phyloP scores from a whole-genome alignment of 768 basidiomycete genomes.

The Multifurca ochricompacta region DNA sequence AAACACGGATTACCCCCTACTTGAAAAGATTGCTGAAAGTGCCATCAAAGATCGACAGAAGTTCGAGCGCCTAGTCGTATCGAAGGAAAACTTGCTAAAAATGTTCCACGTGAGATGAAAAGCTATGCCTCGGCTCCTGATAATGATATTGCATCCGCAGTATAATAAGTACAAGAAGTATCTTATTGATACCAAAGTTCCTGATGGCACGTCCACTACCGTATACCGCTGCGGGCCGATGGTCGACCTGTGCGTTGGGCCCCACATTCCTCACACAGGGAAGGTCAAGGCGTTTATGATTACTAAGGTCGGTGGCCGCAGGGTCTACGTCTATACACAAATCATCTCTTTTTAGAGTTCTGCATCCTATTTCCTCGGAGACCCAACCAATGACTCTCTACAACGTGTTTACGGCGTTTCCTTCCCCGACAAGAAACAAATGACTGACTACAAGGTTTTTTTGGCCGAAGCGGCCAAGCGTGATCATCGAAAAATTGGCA shows the following conservation, averaged over 20 bases:
- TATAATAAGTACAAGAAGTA: conserved; percentile 99
- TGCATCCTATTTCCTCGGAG: conserved; percentile 95
- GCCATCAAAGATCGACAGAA: conserved; percentile 96
- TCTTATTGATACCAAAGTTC: conserved; percentile 90
- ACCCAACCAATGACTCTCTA: conserved; percentile 84
- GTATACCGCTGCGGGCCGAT: conserved; percentile 99
- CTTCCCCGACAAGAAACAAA: conserved; percentile 95
- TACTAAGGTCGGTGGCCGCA: conserved; percentile 58
- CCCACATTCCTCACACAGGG: conserved; percentile 96
- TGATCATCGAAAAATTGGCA: conserved; percentile 94
- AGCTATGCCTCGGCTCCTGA: not conserved
- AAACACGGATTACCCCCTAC: conserved; percentile 73
- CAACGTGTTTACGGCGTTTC: conserved; percentile 98
- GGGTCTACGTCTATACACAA: not conserved
- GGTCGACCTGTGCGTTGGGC: conserved; percentile 95
- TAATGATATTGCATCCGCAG: conserved; percentile 34
- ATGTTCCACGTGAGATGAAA: conserved; percentile 72
- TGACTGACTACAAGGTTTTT: conserved; percentile 92
- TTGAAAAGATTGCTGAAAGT: conserved; percentile 82
- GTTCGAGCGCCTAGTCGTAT: conserved; percentile 88
- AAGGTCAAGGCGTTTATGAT: conserved; percentile 97
- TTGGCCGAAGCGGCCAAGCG: conserved; percentile 96
- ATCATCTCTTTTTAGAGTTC: conserved; percentile 56
- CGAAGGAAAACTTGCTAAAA: conserved; percentile 91
- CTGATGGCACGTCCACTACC: conserved; percentile 93